Base-by-base conservation (phyloP, 2,329 filamentous ascomycete species). In the Nannizziopsis arthrosporioides region DNA sequence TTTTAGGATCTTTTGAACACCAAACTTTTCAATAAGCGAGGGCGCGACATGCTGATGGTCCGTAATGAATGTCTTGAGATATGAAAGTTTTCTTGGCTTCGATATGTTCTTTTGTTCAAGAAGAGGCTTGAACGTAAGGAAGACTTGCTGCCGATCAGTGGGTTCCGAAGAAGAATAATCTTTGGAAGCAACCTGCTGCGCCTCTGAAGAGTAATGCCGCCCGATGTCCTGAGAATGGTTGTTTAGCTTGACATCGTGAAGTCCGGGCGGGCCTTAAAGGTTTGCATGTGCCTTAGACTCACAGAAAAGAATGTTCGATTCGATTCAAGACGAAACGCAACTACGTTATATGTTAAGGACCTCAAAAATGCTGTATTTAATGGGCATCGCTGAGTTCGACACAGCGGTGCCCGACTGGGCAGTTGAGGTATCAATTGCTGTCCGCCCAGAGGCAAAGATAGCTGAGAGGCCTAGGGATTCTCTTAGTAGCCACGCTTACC, bases 21-120 rank as follows among this genome's bases (percentile, higher is more conserved):
- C 45, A 9, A 47, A n/a, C 18, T 31, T 47, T 22, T 41, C 32
- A 35, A 47, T 15, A 6, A 47, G 37, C n/a, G 30, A 35, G 30
- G 22, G 11, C 1, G 45, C 37, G 12, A 30, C 11, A 22, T 37
- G 17, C 19, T 3, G 15, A 37, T 36, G 30, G 7, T 14, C 11
- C 9, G 12, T 11, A 10, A 47, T 38, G 22, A 47, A 11, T 3
- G n/a, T 10, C 17, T 15, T 35, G 11, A 41, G 30, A 12, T 10
- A 11, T 6, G 15, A 12, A 7, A 6, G 9, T 36, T 47, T 47
- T 15, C 22, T 27, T n/a, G 36, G 27, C 1, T 15, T 34, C 8
- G 31, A 14, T 14, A 14, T 42, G 12, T 9, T 19, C 12, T 42
- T 35, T 11, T 27, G 32, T 17, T 47, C 37, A 18, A 42, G n/a